Evolutionary conservation across 169 alveolate species (phyloP).

Genomic region (Cryptosporidium felis): DNA sequence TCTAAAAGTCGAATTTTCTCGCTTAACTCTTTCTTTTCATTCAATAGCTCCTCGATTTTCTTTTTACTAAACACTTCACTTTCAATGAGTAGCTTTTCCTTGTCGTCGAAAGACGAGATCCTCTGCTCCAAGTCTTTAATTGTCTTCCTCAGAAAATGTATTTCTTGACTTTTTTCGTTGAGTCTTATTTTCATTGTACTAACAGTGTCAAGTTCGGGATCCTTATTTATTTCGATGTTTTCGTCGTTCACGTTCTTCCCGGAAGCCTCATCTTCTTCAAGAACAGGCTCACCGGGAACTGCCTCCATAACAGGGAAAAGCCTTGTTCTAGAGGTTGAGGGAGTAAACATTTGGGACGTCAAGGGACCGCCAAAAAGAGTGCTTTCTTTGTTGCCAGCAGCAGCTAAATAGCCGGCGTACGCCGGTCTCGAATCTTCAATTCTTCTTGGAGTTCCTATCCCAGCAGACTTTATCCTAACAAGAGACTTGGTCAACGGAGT

Average conservation of each 20-base stretch:
- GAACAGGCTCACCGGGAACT: no score
- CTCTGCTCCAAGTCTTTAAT: conserved; percentile 40
- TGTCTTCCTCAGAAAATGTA: conserved; percentile 48
- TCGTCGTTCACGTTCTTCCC: no score
- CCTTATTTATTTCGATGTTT: no score
- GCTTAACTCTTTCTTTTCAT: conserved; percentile 9
- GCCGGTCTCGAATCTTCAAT: no score
- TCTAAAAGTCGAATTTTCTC: neutral
- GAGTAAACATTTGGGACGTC: conserved; percentile 26
- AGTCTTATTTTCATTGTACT: conserved; percentile 45
- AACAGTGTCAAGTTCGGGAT: no score
- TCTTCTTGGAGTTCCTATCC: neutral
- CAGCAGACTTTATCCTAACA: conserved; percentile 40
- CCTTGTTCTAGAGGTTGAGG: neutral
- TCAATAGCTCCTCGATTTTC: conserved; percentile 3
- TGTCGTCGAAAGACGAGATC: conserved; percentile 13
- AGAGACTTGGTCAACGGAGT: conserved; percentile 35
- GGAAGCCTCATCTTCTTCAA: no score
- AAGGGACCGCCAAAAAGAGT: neutral
- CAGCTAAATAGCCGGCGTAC: no score
- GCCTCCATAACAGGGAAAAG: conserved; percentile 3
- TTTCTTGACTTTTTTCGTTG: conserved; percentile 54
- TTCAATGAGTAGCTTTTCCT: conserved; percentile 13
- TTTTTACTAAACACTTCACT: conserved; percentile 26
- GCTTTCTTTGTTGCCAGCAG: neutral